Conservation (phyloP, 1,284 basidiomycete genomes). For the Boletus smithii region DNA sequence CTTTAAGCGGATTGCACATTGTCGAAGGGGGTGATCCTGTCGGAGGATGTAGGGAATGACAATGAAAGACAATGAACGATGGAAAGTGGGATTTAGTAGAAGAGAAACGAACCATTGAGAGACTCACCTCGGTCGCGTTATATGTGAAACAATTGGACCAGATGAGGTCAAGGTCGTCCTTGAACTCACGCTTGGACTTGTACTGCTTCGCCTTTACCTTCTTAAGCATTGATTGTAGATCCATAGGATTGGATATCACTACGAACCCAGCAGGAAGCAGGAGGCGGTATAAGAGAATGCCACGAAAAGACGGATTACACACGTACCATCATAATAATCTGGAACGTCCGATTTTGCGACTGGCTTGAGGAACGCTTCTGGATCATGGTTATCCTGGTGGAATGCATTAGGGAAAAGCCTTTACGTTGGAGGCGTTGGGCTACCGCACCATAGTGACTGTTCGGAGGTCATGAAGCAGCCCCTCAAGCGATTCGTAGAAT, state of each 20-base stretch:
- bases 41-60: slow-evolving; percentile 28
- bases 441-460: slow-evolving; percentile 67
- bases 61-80: too few relatives aligned
- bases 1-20: slow-evolving; percentile 72
- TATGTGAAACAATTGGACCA: slow-evolving; percentile 96
- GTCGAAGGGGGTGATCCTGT: slow-evolving; percentile 73
- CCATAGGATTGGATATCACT: slow-evolving; percentile 94
- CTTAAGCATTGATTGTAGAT: slow-evolving; percentile 87
- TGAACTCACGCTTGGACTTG: slow-evolving; percentile 92
- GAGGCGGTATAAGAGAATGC: not conserved
- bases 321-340: slow-evolving; percentile 83
- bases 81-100: not conserved
- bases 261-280: not conserved
- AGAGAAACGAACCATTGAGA: not conserved
- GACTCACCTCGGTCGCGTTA: slow-evolving; percentile 82
- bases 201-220: slow-evolving; percentile 90
- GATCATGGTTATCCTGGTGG: slow-evolving; percentile 80
- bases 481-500: slow-evolving; percentile 90
- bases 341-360: slow-evolving; percentile 84
- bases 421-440: slow-evolving; percentile 5
- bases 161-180: slow-evolving; percentile 91
- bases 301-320: slow-evolving; percentile 4
- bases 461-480: slow-evolving; percentile 78
- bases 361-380: slow-evolving; percentile 85
- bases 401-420: slow-evolving; percentile 17